These are phyloP conservation scores for Linnemannia zychae DNA, from an alignment of 192 early-diverging fungal species.

Conservation along the genomic window DNA sequence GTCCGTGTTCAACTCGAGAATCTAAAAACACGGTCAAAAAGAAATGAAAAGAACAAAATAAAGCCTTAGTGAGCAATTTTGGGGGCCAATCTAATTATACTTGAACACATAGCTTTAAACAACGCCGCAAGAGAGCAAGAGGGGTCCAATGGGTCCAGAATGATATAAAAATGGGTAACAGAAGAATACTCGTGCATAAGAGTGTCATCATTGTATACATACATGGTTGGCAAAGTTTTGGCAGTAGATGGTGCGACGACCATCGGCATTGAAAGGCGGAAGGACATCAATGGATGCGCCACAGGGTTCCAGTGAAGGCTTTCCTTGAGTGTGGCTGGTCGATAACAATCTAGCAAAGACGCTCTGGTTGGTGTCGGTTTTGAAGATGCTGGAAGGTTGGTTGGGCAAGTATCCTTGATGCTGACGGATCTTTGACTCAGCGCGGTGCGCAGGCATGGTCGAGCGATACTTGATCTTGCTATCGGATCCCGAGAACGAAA, in stretches of 20 bases:
- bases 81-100: neutral
- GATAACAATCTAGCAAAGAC: constrained; percentile 73
- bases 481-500: constrained; percentile 70
- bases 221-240: constrained; percentile 78
- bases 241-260: constrained; percentile 73
- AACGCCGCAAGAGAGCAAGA: neutral
- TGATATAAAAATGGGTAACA: neutral
- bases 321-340: constrained; percentile 66
- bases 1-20: constrained; percentile 77
- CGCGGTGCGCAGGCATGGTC: constrained; percentile 72
- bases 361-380: constrained; percentile 78
- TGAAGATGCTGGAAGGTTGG: constrained; percentile 76
- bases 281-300: constrained; percentile 68
- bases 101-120: neutral
- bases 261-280: constrained; percentile 68
- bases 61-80: constrained; percentile 8
- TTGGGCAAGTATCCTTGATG: constrained; percentile 78
- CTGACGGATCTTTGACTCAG: constrained; percentile 73
- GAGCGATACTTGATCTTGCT: constrained; percentile 72
- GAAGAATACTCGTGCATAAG: neutral
- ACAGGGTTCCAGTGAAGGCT: constrained; percentile 78
- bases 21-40: constrained; percentile 17
- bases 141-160: neutral
- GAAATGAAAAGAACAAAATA: constrained; percentile 5
- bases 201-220: constrained; percentile 20